Evolutionary conservation across 179 eudicot species (phyloP).

Genomic region (Sideroxylon spinosum): DNA sequence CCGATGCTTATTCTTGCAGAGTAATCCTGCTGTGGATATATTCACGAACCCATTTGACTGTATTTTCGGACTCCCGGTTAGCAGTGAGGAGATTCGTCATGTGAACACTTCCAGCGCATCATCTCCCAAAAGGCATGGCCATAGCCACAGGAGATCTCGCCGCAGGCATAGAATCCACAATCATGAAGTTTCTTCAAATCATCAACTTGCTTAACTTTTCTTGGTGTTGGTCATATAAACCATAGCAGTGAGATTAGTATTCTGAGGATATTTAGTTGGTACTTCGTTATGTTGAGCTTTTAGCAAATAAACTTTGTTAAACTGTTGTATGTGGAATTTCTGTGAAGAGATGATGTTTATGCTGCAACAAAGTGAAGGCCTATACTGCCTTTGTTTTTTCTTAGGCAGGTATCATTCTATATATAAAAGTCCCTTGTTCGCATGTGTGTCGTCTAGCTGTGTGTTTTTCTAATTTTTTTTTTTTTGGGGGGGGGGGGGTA

Average conservation of each 20-base stretch:
- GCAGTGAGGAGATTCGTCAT: slow-evolving; percentile 15
- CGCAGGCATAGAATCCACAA: slow-evolving; percentile 32
- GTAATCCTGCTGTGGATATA: slow-evolving; percentile 14
- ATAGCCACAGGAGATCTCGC: slow-evolving; percentile 23
- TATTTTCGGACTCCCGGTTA: slow-evolving; percentile 26
- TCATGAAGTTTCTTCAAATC: slow-evolving; percentile 18
- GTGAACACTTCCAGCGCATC: not conserved
- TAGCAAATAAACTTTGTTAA: no score
- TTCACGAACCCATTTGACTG: slow-evolving; percentile 27
- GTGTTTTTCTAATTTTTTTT: no score
- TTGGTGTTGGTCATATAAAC: not conserved
- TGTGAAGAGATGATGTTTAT: no score
- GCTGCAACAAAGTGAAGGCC: no score
- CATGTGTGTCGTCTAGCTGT: no score
- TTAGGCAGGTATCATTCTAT: no score
- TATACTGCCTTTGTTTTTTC: no score
- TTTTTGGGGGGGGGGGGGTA: no score
- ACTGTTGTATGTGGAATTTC: no score
- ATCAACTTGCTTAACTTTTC: not conserved
- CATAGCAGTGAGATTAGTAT: not conserved
- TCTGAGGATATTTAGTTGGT: not conserved
- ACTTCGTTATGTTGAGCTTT: no score
- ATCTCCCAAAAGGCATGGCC: slow-evolving; percentile 22
- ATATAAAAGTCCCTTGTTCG: no score
- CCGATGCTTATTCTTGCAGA: slow-evolving; percentile 17